Evolutionary conservation across 1,139 yeast species (phyloP), one percentile per base, ranked within the genome.

Genomic region (Yamadazyma blattariae): DNA sequence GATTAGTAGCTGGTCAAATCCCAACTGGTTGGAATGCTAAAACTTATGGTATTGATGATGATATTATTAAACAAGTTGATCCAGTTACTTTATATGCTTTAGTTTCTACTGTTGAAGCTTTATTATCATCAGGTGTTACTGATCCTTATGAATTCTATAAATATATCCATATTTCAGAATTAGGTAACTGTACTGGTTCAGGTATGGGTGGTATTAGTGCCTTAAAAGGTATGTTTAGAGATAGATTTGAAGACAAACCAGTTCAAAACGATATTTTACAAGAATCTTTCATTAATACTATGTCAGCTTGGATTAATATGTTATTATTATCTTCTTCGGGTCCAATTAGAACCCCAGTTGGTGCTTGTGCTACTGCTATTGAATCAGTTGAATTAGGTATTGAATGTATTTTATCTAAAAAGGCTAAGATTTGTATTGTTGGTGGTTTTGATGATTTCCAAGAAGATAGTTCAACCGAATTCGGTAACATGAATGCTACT

Each of bases 141-240:
- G 98, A 92, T 63, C 98, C 98, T 45, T 92, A 88, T 61, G 98
- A 92, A 72, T 88, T 94, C 76, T 92, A 92, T 77, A 84, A 92
- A 69, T 94, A 92, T 59, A 96, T 94, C 38, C 98, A 92, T 64
- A 95, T 92, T 44, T 89, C 97, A 34, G 97, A 92, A 68, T 90
- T 92, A 51, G 98, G 98, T 73, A 92, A 92, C 79, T 89, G 97
- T 76, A 85, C 96, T 35, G 98, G 98, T 73, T 89, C 97, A 39
- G 98, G 98, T 79, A 90, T 92, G 95, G 98, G 98, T 68, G 98
- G 98, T 82, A 95, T 90, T 49, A 64, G 84, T 52, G 98, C 98
- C 38, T 71, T 92, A 59, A 86, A 95, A 66, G 97, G 97, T 52
- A 92, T 92, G 97, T 92, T 89, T 74, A 89, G 78, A 68, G 96